Base-by-base conservation (phyloP, 306 rosid species). In the Medicago lupulina region DNA sequence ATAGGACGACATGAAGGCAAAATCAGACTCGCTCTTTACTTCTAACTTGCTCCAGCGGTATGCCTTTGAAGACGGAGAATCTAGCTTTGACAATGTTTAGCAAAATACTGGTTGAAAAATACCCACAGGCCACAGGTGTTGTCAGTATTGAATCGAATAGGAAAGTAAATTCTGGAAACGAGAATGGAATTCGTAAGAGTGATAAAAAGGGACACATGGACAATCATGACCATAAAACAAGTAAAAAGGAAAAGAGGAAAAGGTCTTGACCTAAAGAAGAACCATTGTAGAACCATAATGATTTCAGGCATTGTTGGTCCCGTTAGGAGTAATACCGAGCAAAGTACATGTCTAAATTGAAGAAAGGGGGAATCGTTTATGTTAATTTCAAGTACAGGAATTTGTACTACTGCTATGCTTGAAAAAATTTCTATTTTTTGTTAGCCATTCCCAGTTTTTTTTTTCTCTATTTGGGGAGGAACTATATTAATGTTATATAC, bases 61-160 rank as follows among this genome's bases (percentile, higher is more conserved):
- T 71, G 91, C 96, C 41, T 83, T 90, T 67, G 76, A 49, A 64
- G 96, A 78, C 0, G 89, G 83, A 46, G 89, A 87, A 25, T 80
- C 85, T 19, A 86, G 81, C 62, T 47, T 90, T 38, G 87, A 85
- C 38, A 80, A 59, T 62, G 85, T 85, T 63, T 68, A 88, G 75
- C 85, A 79, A 80, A 84, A 77, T 71, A 80, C 75, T 19, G 79
- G 80, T 67, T 89, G 87, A 62, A 87, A 88, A 73, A 69, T 89
- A 72, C 83, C 86, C 5, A 50, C 83, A 0, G 88, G 92, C 23
- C 23, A 21, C 23, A 21, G 97, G 93, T 58, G 63, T 86, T n/a
- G 15, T 92, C 9, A 90, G 89, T 74, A 82, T 86, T 78, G 89
- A 88, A 75, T 92, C 96, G 21, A 75, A 71, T 50, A 71, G 61